A percentile compares a stretch with the other conserved stretches of the same genome.
phyloP scores from a whole-genome alignment of 768 basidiomycete species.

The Trametes sanguinea region DNA sequence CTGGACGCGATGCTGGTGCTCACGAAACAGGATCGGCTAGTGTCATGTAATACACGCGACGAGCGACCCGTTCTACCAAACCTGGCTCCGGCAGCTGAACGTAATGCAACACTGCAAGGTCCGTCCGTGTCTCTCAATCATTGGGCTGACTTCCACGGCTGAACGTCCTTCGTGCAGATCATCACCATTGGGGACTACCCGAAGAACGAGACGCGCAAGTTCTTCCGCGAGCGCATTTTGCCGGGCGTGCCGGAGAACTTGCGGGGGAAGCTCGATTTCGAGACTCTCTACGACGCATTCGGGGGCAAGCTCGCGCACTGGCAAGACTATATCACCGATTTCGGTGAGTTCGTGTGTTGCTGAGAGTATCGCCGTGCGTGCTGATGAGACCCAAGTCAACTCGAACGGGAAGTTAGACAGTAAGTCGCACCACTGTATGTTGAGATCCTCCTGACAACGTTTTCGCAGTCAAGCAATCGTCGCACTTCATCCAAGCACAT shows the following conservation, averaged over 20 bases:
- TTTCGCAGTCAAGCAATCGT: constrained; percentile 67
- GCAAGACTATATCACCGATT: constrained; percentile 78
- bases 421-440: constrained; percentile 38
- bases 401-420: constrained; percentile 71
- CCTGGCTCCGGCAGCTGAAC: constrained; percentile 77
- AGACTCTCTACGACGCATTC: constrained; percentile 73
- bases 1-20: constrained; percentile 85
- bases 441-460: not conserved
- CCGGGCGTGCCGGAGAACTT: constrained; percentile 71
- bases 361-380: not conserved
- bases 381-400: constrained; percentile 51
- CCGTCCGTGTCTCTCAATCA: not conserved
- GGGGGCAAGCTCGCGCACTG: constrained; percentile 86
- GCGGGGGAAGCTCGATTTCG: constrained; percentile 60
- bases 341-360: constrained; percentile 43
- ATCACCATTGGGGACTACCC: constrained; percentile 81
- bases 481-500: constrained; percentile 85
- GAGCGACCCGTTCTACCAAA: constrained; percentile 84
- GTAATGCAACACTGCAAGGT: constrained; percentile 86
- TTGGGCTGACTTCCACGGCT: not conserved
- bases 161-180: constrained; percentile 44
- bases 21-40: constrained; percentile 84
- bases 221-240: constrained; percentile 63
- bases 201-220: constrained; percentile 67
- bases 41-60: constrained; percentile 83